These are phyloP conservation scores for Inosperma sp. DNA, from an alignment of 768 basidiomycete species.

Conservation along the genomic window DNA sequence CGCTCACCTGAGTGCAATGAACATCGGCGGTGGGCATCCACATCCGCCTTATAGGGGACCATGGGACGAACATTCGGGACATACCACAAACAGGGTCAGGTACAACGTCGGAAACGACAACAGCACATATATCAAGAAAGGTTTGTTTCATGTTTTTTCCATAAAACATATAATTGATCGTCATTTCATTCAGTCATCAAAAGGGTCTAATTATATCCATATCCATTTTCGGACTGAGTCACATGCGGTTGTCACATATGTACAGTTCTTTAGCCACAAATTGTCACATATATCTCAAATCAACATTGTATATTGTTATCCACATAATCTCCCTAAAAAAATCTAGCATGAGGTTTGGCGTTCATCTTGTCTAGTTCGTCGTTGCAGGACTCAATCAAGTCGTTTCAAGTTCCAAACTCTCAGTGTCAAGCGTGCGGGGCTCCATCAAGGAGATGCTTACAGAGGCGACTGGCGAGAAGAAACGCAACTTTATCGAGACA, in stretches of 20 bases:
- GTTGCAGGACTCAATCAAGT: no score
- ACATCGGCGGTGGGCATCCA: not conserved
- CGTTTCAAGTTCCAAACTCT: conserved; percentile 84
- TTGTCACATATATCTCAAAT: conserved; percentile 6
- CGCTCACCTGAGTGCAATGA: not conserved
- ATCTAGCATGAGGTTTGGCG: conserved; percentile 26
- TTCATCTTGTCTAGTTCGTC: not conserved
- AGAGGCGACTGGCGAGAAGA: conserved; percentile 81
- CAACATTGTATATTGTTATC: conserved; percentile 1
- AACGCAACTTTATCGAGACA: conserved; percentile 93
- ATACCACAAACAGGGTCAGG: no score
- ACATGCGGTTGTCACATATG: conserved; percentile 7
- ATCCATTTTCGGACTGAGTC: no score
- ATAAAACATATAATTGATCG: no score
- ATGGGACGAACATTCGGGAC: no score
- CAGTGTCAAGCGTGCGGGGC: conserved; percentile 99
- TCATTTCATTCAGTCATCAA: no score
- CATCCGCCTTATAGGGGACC: no score
- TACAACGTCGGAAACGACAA: no score
- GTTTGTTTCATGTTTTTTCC: no score
- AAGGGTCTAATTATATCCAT: no score
- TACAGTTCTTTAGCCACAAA: conserved; percentile 8
- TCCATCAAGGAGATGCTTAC: conserved; percentile 88
- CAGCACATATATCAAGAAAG: no score
- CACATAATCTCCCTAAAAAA: conserved; percentile 24